These are phyloP conservation scores for Fusarium torulosum DNA, from an alignment of 2,329 filamentous ascomycete species.

Conservation along the genomic window DNA sequence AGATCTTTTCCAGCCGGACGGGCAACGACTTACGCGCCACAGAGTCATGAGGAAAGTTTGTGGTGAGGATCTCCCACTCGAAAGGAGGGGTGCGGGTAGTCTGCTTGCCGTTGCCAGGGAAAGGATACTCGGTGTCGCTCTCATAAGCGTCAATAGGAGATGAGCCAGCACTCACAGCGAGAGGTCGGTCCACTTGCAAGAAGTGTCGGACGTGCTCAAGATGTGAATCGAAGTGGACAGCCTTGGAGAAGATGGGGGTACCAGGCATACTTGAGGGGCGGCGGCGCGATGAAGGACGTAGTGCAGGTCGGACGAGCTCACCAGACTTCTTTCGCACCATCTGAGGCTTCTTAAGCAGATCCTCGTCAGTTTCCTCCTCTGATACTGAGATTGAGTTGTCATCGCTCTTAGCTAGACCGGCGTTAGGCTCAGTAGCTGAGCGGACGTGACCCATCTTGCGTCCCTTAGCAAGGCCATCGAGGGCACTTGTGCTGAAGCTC, in stretches of 20 bases:
- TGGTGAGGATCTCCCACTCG: conserved; percentile 88
- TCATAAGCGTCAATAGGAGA: conserved; percentile 92
- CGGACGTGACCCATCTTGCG: conserved; percentile 64
- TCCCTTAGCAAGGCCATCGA: conserved; percentile 57
- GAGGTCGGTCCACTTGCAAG: conserved; percentile 89
- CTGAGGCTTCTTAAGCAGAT: conserved; percentile 77
- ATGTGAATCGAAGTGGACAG: conserved; percentile 98
- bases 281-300: conserved; percentile 81
- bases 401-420: conserved; percentile 60
- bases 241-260: conserved; percentile 94
- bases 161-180: conserved; percentile 95
- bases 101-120: conserved; percentile 64
- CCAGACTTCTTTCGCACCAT: conserved; percentile 99
- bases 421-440: conserved; percentile 67
- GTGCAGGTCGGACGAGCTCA: conserved; percentile 91
- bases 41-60: conserved; percentile 78
- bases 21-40: conserved; percentile 71
- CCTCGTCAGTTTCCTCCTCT: conserved; percentile 73
- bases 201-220: conserved; percentile 97
- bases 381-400: conserved; percentile 65
- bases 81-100: conserved; percentile 64
- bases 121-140: conserved; percentile 90
- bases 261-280: conserved; percentile 97
- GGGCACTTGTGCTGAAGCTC: conserved; percentile 61
- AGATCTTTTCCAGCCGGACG: conserved; percentile 87